Conservation (phyloP, 352 stramenopile genomes). For the Phytophthora pini region DNA sequence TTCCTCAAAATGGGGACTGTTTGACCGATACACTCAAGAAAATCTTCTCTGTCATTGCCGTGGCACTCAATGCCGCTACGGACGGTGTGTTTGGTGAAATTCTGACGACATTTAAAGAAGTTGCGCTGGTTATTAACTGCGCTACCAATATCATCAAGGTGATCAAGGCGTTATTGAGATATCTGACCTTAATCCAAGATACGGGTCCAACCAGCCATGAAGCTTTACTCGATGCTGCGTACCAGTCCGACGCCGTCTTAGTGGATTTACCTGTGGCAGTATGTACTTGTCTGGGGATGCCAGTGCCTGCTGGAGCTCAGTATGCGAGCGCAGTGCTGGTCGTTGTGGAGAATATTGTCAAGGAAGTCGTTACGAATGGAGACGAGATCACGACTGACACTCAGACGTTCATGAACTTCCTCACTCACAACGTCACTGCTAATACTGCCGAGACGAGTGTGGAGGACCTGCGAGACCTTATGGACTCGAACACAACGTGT, state of each 20-base stretch:
- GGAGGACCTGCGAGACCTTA: constrained; percentile 21
- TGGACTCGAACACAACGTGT: constrained; percentile 24
- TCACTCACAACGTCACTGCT: constrained; percentile 23
- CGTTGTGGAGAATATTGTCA: constrained; percentile 29
- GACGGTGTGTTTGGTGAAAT: constrained; percentile 30
- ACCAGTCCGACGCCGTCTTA: constrained; percentile 21
- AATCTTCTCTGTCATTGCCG: constrained; percentile 27
- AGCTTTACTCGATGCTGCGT: constrained; percentile 17
- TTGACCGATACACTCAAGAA: constrained; percentile 27
- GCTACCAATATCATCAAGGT: constrained; percentile 25
- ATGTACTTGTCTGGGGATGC: constrained; percentile 22
- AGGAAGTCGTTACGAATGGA: constrained; percentile 25
- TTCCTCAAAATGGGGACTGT: constrained; percentile 43
- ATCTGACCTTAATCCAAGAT: constrained; percentile 16
- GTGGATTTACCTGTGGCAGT: constrained; percentile 23
- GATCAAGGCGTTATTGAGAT: constrained; percentile 23
- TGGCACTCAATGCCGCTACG: constrained; percentile 29
- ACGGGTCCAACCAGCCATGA: constrained; percentile 8
- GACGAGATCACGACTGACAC: constrained; percentile 27
- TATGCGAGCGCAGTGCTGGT: constrained; percentile 16
- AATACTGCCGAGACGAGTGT: constrained; percentile 13
- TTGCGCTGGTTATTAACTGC: constrained; percentile 22
- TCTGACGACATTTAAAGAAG: constrained; percentile 22
- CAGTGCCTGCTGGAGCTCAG: constrained; percentile 16
- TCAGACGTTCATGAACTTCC: constrained; percentile 27